phyloP scores from a whole-genome alignment of 2,329 filamentous ascomycete genomes.

The Berkeleyomyces basicola region DNA sequence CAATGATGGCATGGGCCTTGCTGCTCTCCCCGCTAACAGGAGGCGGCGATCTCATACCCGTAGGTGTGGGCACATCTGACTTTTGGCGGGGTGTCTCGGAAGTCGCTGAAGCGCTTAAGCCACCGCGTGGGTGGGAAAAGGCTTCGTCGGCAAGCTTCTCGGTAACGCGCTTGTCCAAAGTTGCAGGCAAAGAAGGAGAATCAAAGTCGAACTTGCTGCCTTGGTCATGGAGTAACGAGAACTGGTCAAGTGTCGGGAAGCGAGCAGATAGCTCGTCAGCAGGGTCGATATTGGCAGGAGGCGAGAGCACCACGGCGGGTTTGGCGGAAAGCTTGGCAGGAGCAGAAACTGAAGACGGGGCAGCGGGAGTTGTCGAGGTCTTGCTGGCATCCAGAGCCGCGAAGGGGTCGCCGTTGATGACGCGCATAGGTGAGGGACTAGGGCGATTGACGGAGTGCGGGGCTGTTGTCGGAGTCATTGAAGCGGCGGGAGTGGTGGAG shows the following conservation, averaged over 20 bases:
- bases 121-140: constrained; percentile 38
- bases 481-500: constrained; percentile 17
- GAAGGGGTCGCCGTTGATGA: constrained; percentile 66
- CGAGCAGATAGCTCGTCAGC: constrained; percentile 68
- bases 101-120: constrained; percentile 13
- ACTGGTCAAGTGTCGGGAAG: constrained; percentile 87
- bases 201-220: constrained; percentile 76
- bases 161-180: constrained; percentile 49
- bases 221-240: constrained; percentile 73
- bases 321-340: neutral
- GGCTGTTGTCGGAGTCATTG: neutral
- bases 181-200: constrained; percentile 31
- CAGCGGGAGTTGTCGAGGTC: neutral
- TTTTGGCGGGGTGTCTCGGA: constrained; percentile 16
- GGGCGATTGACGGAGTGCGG: constrained; percentile 20
- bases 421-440: constrained; percentile 52
- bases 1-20: constrained; percentile 46
- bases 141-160: constrained; percentile 72
- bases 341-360: constrained; percentile 7
- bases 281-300: constrained; percentile 18
- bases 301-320: constrained; percentile 1
- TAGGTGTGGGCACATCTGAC: neutral
- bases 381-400: constrained; percentile 62
- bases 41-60: constrained; percentile 18
- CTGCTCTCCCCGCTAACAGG: constrained; percentile 33